phyloP scores from a whole-genome alignment of 2,329 filamentous ascomycete species.

The Beauveria brongniartii region DNA sequence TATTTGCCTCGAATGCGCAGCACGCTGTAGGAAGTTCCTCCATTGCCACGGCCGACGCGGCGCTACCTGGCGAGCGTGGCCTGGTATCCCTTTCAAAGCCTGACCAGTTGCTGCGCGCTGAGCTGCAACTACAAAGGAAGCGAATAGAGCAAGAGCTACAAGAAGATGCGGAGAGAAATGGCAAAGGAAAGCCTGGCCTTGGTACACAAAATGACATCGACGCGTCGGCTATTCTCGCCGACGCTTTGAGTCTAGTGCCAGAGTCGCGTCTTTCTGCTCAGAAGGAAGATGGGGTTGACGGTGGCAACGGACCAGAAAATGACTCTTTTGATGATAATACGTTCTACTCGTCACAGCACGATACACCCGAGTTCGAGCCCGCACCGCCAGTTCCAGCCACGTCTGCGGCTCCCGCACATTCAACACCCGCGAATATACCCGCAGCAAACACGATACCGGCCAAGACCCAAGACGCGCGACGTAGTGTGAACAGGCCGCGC shows the following conservation, averaged over 20 bases:
- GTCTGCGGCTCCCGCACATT: not conserved
- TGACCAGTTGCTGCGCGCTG: constrained; percentile 72
- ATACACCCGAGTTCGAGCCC: constrained; percentile 55
- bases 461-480: not conserved
- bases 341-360: constrained; percentile 91
- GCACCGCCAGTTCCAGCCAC: constrained; percentile 32
- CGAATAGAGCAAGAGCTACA: constrained; percentile 69
- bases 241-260: constrained; percentile 63
- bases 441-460: constrained; percentile 9
- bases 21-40: constrained; percentile 13
- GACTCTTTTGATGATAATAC: constrained; percentile 90
- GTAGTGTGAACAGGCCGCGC: constrained; percentile 1
- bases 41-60: not conserved
- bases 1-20: constrained; percentile 29
- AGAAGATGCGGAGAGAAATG: constrained; percentile 65
- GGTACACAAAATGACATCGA: constrained; percentile 59
- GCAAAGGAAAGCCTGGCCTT: constrained; percentile 35
- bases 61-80: constrained; percentile 31
- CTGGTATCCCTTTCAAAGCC: constrained; percentile 82
- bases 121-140: constrained; percentile 71
- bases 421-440: not conserved
- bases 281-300: constrained; percentile 42
- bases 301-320: constrained; percentile 54
- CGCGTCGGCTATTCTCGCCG: constrained; percentile 63
- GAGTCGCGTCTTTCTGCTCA: constrained; percentile 53